Evolutionary conservation across 352 stramenopile genomes (phyloP).

Genomic region (Phytophthora cactorum): DNA sequence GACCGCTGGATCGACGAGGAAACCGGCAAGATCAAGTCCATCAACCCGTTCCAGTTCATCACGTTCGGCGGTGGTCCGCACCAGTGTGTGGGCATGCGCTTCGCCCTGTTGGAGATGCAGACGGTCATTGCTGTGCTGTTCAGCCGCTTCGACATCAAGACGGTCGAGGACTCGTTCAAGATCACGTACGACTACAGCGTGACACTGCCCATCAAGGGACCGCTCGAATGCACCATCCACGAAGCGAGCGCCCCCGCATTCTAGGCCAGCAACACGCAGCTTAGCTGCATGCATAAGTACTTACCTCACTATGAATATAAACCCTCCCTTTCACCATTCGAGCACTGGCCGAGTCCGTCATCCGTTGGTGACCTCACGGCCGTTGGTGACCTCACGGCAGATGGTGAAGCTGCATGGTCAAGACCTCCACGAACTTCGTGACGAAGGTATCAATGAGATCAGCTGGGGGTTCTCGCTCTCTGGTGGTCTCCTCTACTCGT

Average conservation of each 20-base stretch:
- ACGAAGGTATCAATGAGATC: background rate
- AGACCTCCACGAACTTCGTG: no score
- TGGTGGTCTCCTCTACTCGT: background rate
- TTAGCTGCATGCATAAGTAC: conserved; percentile 2
- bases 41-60: conserved; percentile 66
- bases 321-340: background rate
- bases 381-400: background rate
- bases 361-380: background rate
- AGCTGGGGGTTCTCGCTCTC: background rate
- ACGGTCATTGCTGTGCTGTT: conserved; percentile 46
- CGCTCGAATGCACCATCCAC: conserved; percentile 32
- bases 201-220: conserved; percentile 44
- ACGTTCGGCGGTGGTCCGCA: conserved; percentile 62
- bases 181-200: conserved; percentile 55
- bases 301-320: conserved; percentile 11
- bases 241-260: conserved; percentile 26
- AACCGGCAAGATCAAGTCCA: conserved; percentile 39
- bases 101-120: conserved; percentile 61
- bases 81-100: conserved; percentile 56
- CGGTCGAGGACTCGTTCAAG: conserved; percentile 38
- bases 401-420: background rate
- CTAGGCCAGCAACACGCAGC: conserved; percentile 6
- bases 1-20: conserved; percentile 62
- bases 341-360: background rate
- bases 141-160: conserved; percentile 49